Percentiles rank a stretch among this genome's conserved stretches.
phyloP scores from a whole-genome alignment of 345 rosid genomes.

The Arabidopsis thaliana region DNA sequence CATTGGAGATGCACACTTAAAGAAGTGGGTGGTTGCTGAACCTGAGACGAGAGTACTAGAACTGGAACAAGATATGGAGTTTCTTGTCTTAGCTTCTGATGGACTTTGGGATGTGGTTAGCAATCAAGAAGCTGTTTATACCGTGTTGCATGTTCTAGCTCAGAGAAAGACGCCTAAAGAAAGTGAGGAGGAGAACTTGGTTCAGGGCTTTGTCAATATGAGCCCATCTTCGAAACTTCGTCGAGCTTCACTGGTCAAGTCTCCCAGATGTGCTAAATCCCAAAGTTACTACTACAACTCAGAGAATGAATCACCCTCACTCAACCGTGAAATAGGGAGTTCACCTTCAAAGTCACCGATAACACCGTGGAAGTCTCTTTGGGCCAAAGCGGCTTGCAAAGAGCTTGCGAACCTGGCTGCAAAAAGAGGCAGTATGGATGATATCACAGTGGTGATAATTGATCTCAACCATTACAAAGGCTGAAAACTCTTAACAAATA shows the following conservation, averaged over 20 bases:
- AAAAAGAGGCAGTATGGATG: slow-evolving; percentile 76
- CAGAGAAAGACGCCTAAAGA: slow-evolving; percentile 45
- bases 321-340: slow-evolving; percentile 50
- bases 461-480: slow-evolving; percentile 61
- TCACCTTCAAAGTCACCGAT: slow-evolving; percentile 64
- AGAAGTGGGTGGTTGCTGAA: slow-evolving; percentile 81
- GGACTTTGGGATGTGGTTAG: slow-evolving; percentile 86
- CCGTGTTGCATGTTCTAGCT: slow-evolving; percentile 43
- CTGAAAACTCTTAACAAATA: slow-evolving; percentile 24
- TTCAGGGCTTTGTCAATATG: slow-evolving; percentile 53
- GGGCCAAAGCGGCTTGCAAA: slow-evolving; percentile 61
- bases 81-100: slow-evolving; percentile 84
- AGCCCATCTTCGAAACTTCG: slow-evolving; percentile 72
- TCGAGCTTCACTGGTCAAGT: slow-evolving; percentile 65
- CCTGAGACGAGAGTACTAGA: slow-evolving; percentile 61
- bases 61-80: slow-evolving; percentile 66
- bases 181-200: slow-evolving; percentile 37
- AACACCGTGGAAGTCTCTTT: slow-evolving; percentile 50
- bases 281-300: slow-evolving; percentile 31
- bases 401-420: slow-evolving; percentile 71
- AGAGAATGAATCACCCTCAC: slow-evolving; percentile 48
- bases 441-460: slow-evolving; percentile 74
- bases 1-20: slow-evolving; percentile 85
- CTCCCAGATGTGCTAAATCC: slow-evolving; percentile 47
- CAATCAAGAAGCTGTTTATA: slow-evolving; percentile 77